A percentile compares a stretch with the other conserved stretches of the same genome.
These are phyloP conservation scores for Ophiosphaerella korrae DNA, from an alignment of 2,329 filamentous ascomycete species.

Conservation along the genomic window DNA sequence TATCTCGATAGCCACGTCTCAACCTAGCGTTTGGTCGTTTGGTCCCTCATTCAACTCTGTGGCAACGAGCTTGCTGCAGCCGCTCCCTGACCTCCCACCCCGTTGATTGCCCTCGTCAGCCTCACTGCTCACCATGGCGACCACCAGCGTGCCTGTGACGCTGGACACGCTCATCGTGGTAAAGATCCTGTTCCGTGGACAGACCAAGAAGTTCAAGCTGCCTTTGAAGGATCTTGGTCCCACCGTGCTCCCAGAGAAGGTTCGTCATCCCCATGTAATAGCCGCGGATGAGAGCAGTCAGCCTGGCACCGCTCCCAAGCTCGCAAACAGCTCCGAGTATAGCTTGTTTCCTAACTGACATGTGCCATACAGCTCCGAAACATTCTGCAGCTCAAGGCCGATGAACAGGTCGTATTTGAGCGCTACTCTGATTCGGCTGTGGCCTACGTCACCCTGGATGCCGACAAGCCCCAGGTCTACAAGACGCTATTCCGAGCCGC, in stretches of 20 bases:
- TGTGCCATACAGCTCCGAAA: constrained; percentile 58
- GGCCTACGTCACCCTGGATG: constrained; percentile 78
- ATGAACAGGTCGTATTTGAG: constrained; percentile 74
- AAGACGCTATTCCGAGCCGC: constrained; percentile 96
- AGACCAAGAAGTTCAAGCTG: constrained; percentile 83
- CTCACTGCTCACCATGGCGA: constrained; percentile 45
- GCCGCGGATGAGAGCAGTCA: constrained; percentile 18
- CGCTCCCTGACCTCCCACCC: constrained; percentile 7
- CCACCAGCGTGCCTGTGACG: constrained; percentile 55
- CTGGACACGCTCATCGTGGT: constrained; percentile 80
- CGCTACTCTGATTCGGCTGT: constrained; percentile 93
- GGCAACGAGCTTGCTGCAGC: constrained; percentile 10
- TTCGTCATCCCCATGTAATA: constrained; percentile 56
- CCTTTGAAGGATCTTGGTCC: constrained; percentile 82
- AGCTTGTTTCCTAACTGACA: constrained; percentile 21
- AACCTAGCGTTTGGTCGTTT: constrained; percentile 1
- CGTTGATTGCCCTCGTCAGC: constrained; percentile 28
- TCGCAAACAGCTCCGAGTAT: constrained; percentile 8
- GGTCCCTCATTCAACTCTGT: constrained; percentile 1
- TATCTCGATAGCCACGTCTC: constrained; percentile 1
- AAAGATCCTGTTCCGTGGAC: constrained; percentile 80
- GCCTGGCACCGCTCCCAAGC: constrained; percentile 20
- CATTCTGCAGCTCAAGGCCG: constrained; percentile 67
- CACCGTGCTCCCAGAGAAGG: constrained; percentile 77
- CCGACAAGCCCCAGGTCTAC: constrained; percentile 80